A percentile compares a stretch with the other conserved stretches of the same genome.
Conservation (phyloP, 176 grass and related monocot genomes). For the Cenchrus purpureus region DNA sequence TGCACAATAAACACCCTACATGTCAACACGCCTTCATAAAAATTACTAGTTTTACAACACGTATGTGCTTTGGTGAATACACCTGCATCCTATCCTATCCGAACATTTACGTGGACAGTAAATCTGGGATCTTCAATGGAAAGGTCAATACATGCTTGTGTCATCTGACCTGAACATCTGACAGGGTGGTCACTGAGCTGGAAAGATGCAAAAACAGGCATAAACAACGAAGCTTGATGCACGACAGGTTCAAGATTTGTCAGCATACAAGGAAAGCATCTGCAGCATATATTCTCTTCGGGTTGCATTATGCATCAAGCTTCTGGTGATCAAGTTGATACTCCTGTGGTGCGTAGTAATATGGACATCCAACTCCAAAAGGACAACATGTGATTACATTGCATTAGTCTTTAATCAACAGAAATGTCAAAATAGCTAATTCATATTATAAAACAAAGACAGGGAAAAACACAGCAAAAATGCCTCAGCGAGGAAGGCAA, state of each 20-base stretch:
- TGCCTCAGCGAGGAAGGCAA: background rate
- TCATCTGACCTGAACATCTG: background rate
- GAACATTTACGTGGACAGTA: background rate
- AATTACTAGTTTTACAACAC: background rate
- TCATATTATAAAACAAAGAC: background rate
- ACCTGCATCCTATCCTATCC: background rate
- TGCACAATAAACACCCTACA: background rate
- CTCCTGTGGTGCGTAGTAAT: background rate
- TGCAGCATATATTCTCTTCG: background rate
- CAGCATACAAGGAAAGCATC: constrained; percentile 8
- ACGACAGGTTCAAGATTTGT: background rate
- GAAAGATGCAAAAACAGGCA: constrained; percentile 23
- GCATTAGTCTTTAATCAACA: background rate
- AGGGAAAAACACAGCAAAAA: background rate
- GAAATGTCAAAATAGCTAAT: background rate
- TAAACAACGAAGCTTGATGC: background rate
- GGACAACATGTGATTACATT: background rate
- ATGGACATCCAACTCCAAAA: background rate
- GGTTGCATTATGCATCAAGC: background rate
- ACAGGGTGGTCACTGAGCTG: background rate
- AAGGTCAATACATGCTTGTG: background rate
- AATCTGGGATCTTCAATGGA: background rate
- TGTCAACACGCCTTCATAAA: background rate
- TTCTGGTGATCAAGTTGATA: background rate
- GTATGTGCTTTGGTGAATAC: background rate